Evolutionary conservation across 2,329 filamentous ascomycete genomes (phyloP).

Genomic region (Botryotinia convoluta): DNA sequence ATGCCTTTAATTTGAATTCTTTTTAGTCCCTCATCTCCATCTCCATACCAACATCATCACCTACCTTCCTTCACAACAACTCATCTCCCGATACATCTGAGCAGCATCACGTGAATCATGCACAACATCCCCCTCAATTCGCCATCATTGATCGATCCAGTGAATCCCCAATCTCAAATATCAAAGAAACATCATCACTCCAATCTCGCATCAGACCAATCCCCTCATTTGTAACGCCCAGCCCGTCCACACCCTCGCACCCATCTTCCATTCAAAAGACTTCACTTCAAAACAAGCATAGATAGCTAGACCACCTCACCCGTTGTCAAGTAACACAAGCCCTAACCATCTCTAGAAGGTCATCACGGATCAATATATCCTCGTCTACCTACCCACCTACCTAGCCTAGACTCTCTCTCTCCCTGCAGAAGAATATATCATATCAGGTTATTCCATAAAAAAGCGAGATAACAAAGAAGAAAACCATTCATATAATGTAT

Average conservation of each 20-base stretch:
- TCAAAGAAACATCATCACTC: not conserved
- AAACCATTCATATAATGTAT: too few species aligned
- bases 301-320: too few species aligned
- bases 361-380: not conserved
- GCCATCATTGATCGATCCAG: not conserved
- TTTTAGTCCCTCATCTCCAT: not conserved
- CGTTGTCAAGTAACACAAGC: not conserved
- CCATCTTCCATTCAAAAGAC: not conserved
- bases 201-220: not conserved
- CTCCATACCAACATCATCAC: too few species aligned
- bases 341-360: slow-evolving; percentile 1
- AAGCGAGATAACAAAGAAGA: too few species aligned
- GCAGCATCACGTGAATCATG: not conserved
- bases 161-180: not conserved
- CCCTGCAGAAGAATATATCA: not conserved
- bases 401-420: not conserved
- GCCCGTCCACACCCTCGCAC: not conserved
- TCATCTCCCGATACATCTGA: not conserved
- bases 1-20: not conserved
- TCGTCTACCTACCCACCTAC: not conserved
- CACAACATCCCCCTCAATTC: not conserved
- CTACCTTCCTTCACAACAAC: too few species aligned
- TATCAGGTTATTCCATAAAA: not conserved
- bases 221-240: not conserved
- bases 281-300: not conserved